phyloP scores from a whole-genome alignment of 2,329 filamentous ascomycete genomes.

The Aspergillus sp. region DNA sequence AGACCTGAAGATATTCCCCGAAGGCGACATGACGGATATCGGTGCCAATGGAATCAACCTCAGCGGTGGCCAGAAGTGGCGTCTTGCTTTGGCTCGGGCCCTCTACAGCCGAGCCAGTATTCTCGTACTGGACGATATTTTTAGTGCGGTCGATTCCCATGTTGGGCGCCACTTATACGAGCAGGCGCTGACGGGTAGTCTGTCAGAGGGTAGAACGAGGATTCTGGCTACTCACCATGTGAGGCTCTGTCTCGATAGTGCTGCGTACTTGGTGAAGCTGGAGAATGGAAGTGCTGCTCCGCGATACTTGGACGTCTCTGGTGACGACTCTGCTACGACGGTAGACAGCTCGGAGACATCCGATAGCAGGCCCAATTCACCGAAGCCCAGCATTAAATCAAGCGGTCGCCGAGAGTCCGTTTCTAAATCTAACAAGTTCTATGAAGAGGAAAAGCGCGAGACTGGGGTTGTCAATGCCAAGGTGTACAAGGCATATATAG shows the following conservation, averaged over 20 bases:
- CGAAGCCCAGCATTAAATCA: not conserved
- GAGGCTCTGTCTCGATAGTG: not conserved
- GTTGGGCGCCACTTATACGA: slow-evolving; percentile 76
- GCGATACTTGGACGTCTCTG: not conserved
- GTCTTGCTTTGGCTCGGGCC: slow-evolving; percentile 73
- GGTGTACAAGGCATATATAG: slow-evolving; percentile 66
- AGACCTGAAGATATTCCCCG: slow-evolving; percentile 70
- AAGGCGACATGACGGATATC: slow-evolving; percentile 75
- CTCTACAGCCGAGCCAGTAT: slow-evolving; percentile 75
- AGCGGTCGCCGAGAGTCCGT: not conserved
- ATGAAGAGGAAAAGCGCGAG: slow-evolving; percentile 71
- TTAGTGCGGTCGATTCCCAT: slow-evolving; percentile 75
- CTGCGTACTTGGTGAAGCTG: slow-evolving; percentile 3
- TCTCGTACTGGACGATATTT: slow-evolving; percentile 76
- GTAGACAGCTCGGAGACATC: not conserved
- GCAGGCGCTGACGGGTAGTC: slow-evolving; percentile 67
- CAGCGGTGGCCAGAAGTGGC: slow-evolving; percentile 80
- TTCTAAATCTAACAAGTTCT: slow-evolving; percentile 56
- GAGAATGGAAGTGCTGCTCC: slow-evolving; percentile 6
- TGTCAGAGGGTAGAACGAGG: slow-evolving; percentile 67
- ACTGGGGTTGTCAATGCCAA: slow-evolving; percentile 65
- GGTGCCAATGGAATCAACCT: slow-evolving; percentile 80
- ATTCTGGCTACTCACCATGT: slow-evolving; percentile 72
- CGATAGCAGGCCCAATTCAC: not conserved
- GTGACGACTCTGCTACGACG: not conserved